Base-by-base conservation (phyloP, 495 filamentous ascomycete species). In the Eremomyces bilateralis region DNA sequence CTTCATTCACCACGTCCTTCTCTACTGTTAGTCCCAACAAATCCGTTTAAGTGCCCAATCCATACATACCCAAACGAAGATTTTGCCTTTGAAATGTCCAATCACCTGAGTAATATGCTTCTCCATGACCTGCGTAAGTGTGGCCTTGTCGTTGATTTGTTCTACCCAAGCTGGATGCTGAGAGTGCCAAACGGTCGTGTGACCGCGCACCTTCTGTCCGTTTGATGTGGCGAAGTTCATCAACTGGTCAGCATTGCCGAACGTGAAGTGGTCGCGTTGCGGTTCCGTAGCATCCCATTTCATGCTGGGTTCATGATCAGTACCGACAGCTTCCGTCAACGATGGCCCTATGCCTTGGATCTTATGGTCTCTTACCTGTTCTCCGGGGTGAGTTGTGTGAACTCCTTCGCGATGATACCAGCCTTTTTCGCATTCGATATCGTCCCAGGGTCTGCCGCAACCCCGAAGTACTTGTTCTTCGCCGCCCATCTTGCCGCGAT, bases 1-100 rank as follows among this genome's bases (percentile, higher is more conserved):
- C 67, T 49, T 75, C 68, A 55, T 76, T 75, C 13, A 76, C 60
- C 0, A 80, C 75, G 45, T 79, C 73, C 67, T 64, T 31, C 56
- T 22, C 11, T 4, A 6, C 20, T 20, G 31, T 32, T 33, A 24
- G 11, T 16, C 30, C 8, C 30, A 11, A 8, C 30, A 5, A 10
- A 42, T 31, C n/a, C 10, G 20, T 6, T 10, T 19, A 18, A 19
- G 21, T 13, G 33, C 3, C 4, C 34, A 18, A 15, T 19, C 21
- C 25, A 0, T 21, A 51, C 59, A 25, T 38, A 65, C 62, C 61
- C 65, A 77, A 33, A 53, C 61, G 38, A 60, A 58, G 45, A 74
- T 63, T 58, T 72, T 68, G 43, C 70, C 71, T 53, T 63, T 67
- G 45, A 64, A 77, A 15, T 62, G 64, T 15, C 49, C 51, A 39